Evolutionary conservation across 306 rosid genomes (phyloP).

Genomic region (Vigna reflexopilosa): DNA sequence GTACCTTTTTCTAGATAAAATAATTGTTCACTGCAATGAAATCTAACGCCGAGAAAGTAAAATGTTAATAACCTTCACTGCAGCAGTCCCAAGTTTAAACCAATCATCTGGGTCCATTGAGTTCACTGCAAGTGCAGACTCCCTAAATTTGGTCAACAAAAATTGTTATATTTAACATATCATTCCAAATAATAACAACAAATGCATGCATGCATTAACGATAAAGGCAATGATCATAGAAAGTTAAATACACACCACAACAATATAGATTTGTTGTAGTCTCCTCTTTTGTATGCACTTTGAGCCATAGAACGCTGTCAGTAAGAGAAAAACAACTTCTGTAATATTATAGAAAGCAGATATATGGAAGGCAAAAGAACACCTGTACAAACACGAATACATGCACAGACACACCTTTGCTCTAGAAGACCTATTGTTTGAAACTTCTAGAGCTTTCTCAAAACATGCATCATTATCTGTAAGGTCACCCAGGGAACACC

Average conservation of each 20-base stretch:
- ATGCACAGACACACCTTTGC: constrained; percentile 69
- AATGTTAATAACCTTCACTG: constrained; percentile 64
- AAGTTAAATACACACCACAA: constrained; percentile 51
- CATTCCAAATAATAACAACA: constrained; percentile 8
- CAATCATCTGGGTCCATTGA: constrained; percentile 94
- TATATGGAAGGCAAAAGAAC: constrained; percentile 1
- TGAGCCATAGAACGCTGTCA: constrained; percentile 92
- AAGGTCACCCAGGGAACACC: constrained; percentile 95
- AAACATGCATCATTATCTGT: constrained; percentile 81
- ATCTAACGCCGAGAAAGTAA: neutral
- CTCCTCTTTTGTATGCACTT: constrained; percentile 97
- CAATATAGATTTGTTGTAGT: constrained; percentile 69
- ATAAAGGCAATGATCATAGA: constrained; percentile 15
- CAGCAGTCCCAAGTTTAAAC: constrained; percentile 97
- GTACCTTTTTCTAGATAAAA: neutral
- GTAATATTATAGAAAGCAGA: constrained; percentile 24
- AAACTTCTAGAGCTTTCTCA: constrained; percentile 90
- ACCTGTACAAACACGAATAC: neutral
- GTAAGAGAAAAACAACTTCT: constrained; percentile 27
- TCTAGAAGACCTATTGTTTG: constrained; percentile 81
- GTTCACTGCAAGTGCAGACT: constrained; percentile 95
- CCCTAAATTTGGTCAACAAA: constrained; percentile 62
- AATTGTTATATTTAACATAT: constrained; percentile 23
- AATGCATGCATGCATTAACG: neutral
- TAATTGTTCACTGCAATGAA: constrained; percentile 19